A percentile compares a stretch with the other conserved stretches of the same genome.
Conservation (phyloP, 768 basidiomycete genomes). For the Neoboletus magnificus region DNA sequence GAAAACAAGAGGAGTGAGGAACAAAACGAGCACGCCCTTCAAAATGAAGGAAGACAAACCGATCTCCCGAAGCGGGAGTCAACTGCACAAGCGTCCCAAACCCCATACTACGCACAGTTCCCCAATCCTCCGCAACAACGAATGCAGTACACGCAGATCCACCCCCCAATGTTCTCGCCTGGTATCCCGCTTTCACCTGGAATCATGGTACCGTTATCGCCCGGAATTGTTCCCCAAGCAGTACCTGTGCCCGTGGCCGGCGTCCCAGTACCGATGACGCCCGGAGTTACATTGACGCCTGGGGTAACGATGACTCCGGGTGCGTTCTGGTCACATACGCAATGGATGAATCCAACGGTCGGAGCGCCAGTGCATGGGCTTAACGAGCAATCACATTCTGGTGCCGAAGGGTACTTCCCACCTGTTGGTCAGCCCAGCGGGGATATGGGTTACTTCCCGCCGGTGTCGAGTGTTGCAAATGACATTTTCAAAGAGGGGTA, state of each 20-base stretch:
- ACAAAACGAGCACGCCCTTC: neutral
- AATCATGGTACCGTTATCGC: constrained; percentile 27
- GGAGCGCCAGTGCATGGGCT: constrained; percentile 52
- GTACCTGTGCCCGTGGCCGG: constrained; percentile 21
- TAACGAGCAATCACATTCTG: constrained; percentile 7
- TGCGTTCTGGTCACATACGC: constrained; percentile 64
- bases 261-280: constrained; percentile 26
- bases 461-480: constrained; percentile 32
- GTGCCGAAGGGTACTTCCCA: constrained; percentile 41
- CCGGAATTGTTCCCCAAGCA: constrained; percentile 20
- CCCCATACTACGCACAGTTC: constrained; percentile 10
- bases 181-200: constrained; percentile 32
- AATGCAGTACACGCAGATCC: constrained; percentile 24
- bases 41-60: constrained; percentile 5
- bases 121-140: constrained; percentile 16
- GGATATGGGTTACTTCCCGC: constrained; percentile 42
- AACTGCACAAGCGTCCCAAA: constrained; percentile 5
- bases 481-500: constrained; percentile 35
- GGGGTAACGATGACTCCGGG: constrained; percentile 71
- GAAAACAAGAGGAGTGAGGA: constrained; percentile 3
- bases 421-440: constrained; percentile 29
- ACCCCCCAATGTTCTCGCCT: constrained; percentile 28
- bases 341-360: constrained; percentile 56
- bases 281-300: constrained; percentile 44
- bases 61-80: constrained; percentile 7